phyloP scores from a whole-genome alignment of 2,329 filamentous ascomycete genomes.

The Rutstroemia sp. region DNA sequence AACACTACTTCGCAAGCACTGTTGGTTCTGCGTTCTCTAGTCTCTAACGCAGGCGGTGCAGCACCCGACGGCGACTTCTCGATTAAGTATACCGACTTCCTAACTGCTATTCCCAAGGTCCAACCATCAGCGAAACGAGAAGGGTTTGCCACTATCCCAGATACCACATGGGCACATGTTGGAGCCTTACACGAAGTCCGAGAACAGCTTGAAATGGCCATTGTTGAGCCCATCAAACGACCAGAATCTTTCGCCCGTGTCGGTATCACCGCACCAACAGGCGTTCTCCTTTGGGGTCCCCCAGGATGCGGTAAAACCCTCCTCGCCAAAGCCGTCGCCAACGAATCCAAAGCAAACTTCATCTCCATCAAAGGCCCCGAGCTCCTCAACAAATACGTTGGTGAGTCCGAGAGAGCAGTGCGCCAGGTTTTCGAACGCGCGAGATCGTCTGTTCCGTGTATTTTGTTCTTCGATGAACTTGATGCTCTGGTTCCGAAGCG shows the following conservation, averaged over 20 bases:
- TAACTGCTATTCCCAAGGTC: slow-evolving; percentile 65
- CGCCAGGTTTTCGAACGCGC: slow-evolving; percentile 88
- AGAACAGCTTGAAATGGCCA: slow-evolving; percentile 73
- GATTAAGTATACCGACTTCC: slow-evolving; percentile 63
- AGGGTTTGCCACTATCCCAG: slow-evolving; percentile 89
- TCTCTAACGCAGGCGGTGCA: slow-evolving; percentile 45
- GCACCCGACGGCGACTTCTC: slow-evolving; percentile 46
- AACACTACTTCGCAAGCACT: slow-evolving; percentile 26
- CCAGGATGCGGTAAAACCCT: slow-evolving; percentile 96
- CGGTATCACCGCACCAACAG: slow-evolving; percentile 74
- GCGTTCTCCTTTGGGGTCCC: slow-evolving; percentile 91
- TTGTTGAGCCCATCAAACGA: slow-evolving; percentile 81
- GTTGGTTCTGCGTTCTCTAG: slow-evolving; percentile 41
- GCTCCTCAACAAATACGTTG: slow-evolving; percentile 94
- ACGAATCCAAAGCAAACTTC: slow-evolving; percentile 93
- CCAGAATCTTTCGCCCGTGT: slow-evolving; percentile 70
- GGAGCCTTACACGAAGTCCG: slow-evolving; percentile 77
- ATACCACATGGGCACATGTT: slow-evolving; percentile 89
- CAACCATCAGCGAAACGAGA: slow-evolving; percentile 81
- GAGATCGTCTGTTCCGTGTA: slow-evolving; percentile 78
- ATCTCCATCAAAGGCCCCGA: slow-evolving; percentile 97
- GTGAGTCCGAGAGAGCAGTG: slow-evolving; percentile 89
- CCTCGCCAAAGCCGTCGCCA: slow-evolving; percentile 91
- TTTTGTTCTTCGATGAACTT: slow-evolving; percentile 97
- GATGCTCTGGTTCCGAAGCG: slow-evolving; percentile 85